phyloP scores from a whole-genome alignment of 306 rosid genomes.

The Inga leiocalycina region DNA sequence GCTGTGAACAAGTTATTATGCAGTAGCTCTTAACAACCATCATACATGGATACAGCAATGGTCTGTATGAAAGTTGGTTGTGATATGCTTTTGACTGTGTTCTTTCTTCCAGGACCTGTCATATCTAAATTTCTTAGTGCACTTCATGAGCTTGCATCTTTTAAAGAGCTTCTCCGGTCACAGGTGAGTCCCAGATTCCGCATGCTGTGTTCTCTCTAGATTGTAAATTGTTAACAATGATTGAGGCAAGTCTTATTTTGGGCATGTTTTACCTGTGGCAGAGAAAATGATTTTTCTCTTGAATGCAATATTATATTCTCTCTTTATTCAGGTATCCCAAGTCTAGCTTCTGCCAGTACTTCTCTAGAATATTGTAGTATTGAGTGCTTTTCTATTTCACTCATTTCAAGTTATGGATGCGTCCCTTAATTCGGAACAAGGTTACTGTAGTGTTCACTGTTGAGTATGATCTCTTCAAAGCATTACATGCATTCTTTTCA shows the following conservation, averaged over 20 bases:
- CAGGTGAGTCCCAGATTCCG: slow-evolving; percentile 64
- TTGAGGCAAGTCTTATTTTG: slow-evolving; percentile 11
- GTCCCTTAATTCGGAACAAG: neutral
- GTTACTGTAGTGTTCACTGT: neutral
- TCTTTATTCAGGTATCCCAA: slow-evolving; percentile 21
- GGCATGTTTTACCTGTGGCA: slow-evolving; percentile 14
- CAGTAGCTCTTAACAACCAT: slow-evolving; percentile 12
- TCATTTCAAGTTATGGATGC: neutral
- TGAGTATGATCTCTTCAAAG: neutral
- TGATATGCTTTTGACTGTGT: slow-evolving; percentile 35
- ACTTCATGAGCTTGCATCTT: slow-evolving; percentile 84
- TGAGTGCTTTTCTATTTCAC: neutral
- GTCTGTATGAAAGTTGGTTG: slow-evolving; percentile 17
- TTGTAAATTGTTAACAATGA: slow-evolving; percentile 20
- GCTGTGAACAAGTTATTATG: neutral
- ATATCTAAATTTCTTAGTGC: slow-evolving; percentile 74
- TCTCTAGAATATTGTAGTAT: neutral
- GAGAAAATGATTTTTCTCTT: neutral
- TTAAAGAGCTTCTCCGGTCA: slow-evolving; percentile 94
- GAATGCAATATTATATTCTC: slow-evolving; percentile 13
- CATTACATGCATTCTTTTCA: neutral
- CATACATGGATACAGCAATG: slow-evolving; percentile 14
- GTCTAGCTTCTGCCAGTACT: neutral
- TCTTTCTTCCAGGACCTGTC: slow-evolving; percentile 80
- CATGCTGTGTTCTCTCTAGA: slow-evolving; percentile 25